These are phyloP conservation scores for Acanthamoeba healyi DNA, from an alignment of 208 protist genomes.

Conservation along the genomic window DNA sequence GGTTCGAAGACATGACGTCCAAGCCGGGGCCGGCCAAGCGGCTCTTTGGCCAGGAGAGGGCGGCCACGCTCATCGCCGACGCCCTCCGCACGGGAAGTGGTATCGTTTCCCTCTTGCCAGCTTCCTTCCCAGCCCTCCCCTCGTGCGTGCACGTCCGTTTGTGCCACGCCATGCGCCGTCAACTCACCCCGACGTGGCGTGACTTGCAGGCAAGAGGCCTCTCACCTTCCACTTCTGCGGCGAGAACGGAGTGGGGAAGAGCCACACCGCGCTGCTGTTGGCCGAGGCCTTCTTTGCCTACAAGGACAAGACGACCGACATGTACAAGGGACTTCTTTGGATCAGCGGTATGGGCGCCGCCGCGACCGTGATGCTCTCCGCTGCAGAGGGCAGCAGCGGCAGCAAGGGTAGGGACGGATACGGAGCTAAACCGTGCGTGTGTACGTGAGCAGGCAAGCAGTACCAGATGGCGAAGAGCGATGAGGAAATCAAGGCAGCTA, in stretches of 20 bases:
- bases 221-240: constrained; percentile 62
- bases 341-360: constrained; percentile 42
- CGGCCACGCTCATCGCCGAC: constrained; percentile 3
- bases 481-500: neutral
- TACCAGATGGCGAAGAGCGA: constrained; percentile 46
- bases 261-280: constrained; percentile 32
- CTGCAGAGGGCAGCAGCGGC: too few species aligned
- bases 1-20: neutral
- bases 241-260: constrained; percentile 55
- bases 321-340: constrained; percentile 46
- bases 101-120: neutral
- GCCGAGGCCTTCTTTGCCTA: constrained; percentile 49
- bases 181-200: neutral
- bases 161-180: neutral
- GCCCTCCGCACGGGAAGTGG: neutral
- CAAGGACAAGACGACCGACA: neutral
- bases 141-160: neutral
- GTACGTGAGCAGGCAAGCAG: constrained; percentile 40
- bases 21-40: neutral
- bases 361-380: too few species aligned
- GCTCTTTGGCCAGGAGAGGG: constrained; percentile 29
- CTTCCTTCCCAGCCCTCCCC: neutral
- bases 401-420: too few species aligned
- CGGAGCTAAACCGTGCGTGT: too few species aligned
- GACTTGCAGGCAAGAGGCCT: constrained; percentile 14